Conservation (phyloP, 2,329 filamentous ascomycete genomes). For the Zasmidium angulare region DNA sequence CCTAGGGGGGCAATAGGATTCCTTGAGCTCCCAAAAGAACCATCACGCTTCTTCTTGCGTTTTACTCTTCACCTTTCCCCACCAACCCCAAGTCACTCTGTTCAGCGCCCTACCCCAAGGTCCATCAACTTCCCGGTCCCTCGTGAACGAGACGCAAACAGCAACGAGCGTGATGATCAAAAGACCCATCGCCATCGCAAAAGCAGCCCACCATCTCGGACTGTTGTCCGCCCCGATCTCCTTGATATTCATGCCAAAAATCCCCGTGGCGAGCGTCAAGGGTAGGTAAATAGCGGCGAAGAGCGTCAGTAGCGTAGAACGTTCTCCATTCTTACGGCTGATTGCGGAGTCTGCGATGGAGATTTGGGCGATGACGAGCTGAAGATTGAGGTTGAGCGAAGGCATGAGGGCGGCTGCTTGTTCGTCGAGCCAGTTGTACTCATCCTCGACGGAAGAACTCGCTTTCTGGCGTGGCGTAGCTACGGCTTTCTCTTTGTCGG, state of each 20-base stretch:
- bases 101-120: too few species aligned
- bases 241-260: slow-evolving; percentile 11
- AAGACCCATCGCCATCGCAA: not conserved
- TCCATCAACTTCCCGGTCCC: not conserved
- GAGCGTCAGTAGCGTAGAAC: not conserved
- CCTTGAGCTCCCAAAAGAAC: too few species aligned
- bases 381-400: not conserved
- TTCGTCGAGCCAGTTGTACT: not conserved
- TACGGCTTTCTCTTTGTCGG: too few species aligned
- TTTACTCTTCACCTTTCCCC: too few species aligned
- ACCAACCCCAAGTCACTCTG: too few species aligned
- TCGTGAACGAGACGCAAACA: not conserved
- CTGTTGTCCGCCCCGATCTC: slow-evolving; percentile 2
- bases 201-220: slow-evolving; percentile 1
- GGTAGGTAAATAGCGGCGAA: slow-evolving; percentile 8
- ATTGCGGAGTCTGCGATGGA: not conserved
- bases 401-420: not conserved
- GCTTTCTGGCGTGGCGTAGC: too few species aligned
- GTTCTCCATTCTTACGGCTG: not conserved
- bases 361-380: not conserved
- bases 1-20: too few species aligned
- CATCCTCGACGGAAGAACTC: too few species aligned
- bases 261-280: not conserved
- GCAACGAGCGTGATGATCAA: not conserved
- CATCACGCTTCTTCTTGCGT: too few species aligned